A percentile compares a stretch with the other conserved stretches of the same genome.
phyloP scores from a whole-genome alignment of 2,329 filamentous ascomycete genomes.

The Meredithiella fracta region DNA sequence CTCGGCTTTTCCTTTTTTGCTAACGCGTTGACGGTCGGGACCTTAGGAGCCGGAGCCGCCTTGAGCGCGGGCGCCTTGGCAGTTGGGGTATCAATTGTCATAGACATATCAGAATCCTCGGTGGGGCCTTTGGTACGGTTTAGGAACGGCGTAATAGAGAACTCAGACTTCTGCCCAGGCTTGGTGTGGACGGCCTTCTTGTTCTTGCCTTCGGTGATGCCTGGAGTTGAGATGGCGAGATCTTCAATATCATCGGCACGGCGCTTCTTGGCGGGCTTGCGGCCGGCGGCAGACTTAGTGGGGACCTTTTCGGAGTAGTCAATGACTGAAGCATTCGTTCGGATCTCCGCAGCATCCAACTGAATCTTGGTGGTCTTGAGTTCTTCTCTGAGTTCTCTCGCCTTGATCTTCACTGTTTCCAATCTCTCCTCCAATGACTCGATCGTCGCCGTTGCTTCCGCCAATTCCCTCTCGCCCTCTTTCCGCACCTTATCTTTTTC shows the following conservation, averaged over 20 bases:
- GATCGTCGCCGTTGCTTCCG: slow-evolving; percentile 45
- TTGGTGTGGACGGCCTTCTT: slow-evolving; percentile 41
- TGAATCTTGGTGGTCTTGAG: slow-evolving; percentile 26
- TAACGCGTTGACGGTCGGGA: background rate
- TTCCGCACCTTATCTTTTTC: slow-evolving; percentile 31
- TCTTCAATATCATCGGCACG: slow-evolving; percentile 31
- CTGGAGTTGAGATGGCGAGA: slow-evolving; percentile 30
- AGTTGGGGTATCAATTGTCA: slow-evolving; percentile 13
- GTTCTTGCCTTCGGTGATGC: slow-evolving; percentile 26
- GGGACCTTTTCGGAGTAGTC: slow-evolving; percentile 17
- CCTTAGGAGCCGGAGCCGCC: slow-evolving; percentile 1
- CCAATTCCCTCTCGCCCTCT: slow-evolving; percentile 35
- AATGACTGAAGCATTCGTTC: background rate
- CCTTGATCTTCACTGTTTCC: slow-evolving; percentile 51
- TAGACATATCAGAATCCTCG: slow-evolving; percentile 9
- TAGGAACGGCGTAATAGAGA: slow-evolving; percentile 87
- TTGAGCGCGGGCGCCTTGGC: background rate
- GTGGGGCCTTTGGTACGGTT: slow-evolving; percentile 49
- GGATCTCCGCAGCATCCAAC: slow-evolving; percentile 23
- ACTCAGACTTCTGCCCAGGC: slow-evolving; percentile 73
- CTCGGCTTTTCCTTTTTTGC: slow-evolving; percentile 7
- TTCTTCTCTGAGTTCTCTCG: slow-evolving; percentile 42
- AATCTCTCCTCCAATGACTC: slow-evolving; percentile 54
- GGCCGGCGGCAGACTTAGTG: slow-evolving; percentile 21
- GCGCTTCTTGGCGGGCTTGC: slow-evolving; percentile 28